A percentile compares a stretch with the other conserved stretches of the same genome.
phyloP scores from a whole-genome alignment of 306 rosid species.

The Vigna reflexopilosa region DNA sequence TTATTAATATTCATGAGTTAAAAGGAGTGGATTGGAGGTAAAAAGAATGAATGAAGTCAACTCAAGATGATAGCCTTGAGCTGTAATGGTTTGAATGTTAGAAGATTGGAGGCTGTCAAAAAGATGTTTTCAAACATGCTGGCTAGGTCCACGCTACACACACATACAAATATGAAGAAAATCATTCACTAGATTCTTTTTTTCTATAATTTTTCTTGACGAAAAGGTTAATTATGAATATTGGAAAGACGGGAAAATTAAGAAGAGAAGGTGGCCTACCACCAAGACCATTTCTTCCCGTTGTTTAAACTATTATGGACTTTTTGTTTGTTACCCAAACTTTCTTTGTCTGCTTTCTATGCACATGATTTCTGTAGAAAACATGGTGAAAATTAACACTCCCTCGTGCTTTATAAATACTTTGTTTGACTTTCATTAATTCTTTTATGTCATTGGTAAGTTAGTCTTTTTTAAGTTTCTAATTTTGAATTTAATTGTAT shows the following conservation, averaged over 20 bases:
- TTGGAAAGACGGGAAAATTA: not conserved
- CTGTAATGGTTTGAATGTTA: constrained; percentile 44
- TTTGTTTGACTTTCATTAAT: constrained; percentile 47
- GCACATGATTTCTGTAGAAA: constrained; percentile 5
- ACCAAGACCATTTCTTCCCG: constrained; percentile 51
- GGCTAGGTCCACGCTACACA: constrained; percentile 42
- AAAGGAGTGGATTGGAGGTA: not conserved
- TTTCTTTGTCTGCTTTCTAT: constrained; percentile 36
- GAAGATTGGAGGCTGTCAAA: constrained; percentile 19
- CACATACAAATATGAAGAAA: constrained; percentile 23
- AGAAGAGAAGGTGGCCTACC: constrained; percentile 54
- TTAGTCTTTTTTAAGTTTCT: constrained; percentile 35
- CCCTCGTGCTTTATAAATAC: constrained; percentile 29
- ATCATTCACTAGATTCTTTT: not conserved
- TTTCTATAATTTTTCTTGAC: constrained; percentile 19
- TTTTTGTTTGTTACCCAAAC: constrained; percentile 37
- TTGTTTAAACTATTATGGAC: constrained; percentile 42
- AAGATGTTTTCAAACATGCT: constrained; percentile 49
- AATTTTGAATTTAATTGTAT: not conserved
- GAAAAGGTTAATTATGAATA: constrained; percentile 8
- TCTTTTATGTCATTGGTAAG: constrained; percentile 33
- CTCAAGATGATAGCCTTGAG: constrained; percentile 50
- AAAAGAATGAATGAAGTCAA: not conserved
- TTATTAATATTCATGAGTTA: not conserved
- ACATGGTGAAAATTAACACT: constrained; percentile 44